Percentiles rank a stretch among this genome's conserved stretches.
These are phyloP conservation scores for Suhomyces faveliae DNA, from an alignment of 805 yeast species.

Conservation along the genomic window DNA sequence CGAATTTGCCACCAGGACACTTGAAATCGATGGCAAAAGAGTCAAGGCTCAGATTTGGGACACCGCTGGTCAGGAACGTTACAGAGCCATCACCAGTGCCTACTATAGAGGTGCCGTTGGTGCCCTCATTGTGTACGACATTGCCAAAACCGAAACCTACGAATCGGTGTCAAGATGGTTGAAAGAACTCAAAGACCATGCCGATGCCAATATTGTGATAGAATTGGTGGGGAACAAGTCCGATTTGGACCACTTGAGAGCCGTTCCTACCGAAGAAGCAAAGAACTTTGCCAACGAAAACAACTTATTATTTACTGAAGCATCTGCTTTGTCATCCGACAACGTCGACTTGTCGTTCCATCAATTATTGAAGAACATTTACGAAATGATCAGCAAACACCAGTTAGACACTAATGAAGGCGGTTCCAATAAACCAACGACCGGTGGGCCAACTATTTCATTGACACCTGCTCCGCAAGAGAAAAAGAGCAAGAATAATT, in stretches of 20 bases:
- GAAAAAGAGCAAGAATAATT: conserved; percentile 55
- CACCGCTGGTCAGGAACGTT: conserved; percentile 98
- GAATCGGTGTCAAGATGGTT: conserved; percentile 87
- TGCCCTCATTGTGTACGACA: conserved; percentile 92
- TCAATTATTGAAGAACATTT: conserved; percentile 87
- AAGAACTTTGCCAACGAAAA: conserved; percentile 91
- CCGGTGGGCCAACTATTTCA: conserved; percentile 83
- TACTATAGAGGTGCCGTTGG: conserved; percentile 98
- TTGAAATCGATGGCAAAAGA: conserved; percentile 79
- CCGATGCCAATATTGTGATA: conserved; percentile 91
- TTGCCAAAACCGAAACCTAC: conserved; percentile 83
- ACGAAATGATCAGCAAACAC: conserved; percentile 91
- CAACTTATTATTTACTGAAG: conserved; percentile 89
- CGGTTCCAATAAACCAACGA: conserved; percentile 53
- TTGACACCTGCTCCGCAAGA: conserved; percentile 93
- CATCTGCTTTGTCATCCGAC: conserved; percentile 90
- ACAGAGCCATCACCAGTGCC: conserved; percentile 96
- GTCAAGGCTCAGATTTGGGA: conserved; percentile 96
- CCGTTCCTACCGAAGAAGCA: conserved; percentile 98
- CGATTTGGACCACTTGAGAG: conserved; percentile 88
- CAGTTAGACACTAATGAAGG: conserved; percentile 85
- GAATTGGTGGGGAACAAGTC: conserved; percentile 91
- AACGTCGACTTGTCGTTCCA: conserved; percentile 94
- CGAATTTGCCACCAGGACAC: conserved; percentile 95
- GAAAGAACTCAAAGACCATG: conserved; percentile 87